phyloP scores from a whole-genome alignment of 1,139 yeast species.

The Keqinozyma sinolaborantium region DNA sequence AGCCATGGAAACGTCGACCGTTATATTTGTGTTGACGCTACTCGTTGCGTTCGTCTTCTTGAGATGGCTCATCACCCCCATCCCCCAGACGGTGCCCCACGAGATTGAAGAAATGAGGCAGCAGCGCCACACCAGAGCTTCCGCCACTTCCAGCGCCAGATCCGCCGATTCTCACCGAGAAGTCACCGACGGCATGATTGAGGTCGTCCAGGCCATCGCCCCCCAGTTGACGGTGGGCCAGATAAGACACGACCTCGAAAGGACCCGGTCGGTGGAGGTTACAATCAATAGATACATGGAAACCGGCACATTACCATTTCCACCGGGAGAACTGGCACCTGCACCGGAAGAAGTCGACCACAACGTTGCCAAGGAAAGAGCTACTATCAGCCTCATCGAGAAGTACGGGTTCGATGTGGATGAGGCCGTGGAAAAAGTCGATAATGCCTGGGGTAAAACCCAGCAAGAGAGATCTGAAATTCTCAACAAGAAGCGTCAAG shows the following conservation, averaged over 20 bases:
- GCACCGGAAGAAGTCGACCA: constrained; percentile 7
- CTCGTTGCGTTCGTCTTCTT: constrained; percentile 52
- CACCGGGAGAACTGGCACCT: constrained; percentile 45
- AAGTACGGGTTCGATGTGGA: constrained; percentile 28
- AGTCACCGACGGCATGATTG: constrained; percentile 80
- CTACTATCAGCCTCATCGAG: constrained; percentile 31
- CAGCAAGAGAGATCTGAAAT: constrained; percentile 16
- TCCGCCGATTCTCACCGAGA: constrained; percentile 38
- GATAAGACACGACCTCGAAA: constrained; percentile 59
- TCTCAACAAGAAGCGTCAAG: constrained; percentile 31
- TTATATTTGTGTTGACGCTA: constrained; percentile 47
- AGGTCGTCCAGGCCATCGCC: constrained; percentile 78
- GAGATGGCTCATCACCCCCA: constrained; percentile 60
- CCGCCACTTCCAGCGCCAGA: constrained; percentile 4
- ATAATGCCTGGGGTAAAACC: constrained; percentile 14
- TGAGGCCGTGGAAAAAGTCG: constrained; percentile 7
- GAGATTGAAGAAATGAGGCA: constrained; percentile 18
- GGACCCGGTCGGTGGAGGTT: constrained; percentile 75
- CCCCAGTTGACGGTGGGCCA: constrained; percentile 72
- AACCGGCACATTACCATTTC: constrained; percentile 62
- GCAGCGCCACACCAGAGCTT: neutral
- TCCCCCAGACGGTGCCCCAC: constrained; percentile 31
- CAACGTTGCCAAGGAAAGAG: constrained; percentile 11
- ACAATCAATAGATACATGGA: constrained; percentile 72
- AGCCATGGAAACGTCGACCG: constrained; percentile 51